Conservation (phyloP, 2,329 filamentous ascomycete species). For the Trichoderma pleuroti region DNA sequence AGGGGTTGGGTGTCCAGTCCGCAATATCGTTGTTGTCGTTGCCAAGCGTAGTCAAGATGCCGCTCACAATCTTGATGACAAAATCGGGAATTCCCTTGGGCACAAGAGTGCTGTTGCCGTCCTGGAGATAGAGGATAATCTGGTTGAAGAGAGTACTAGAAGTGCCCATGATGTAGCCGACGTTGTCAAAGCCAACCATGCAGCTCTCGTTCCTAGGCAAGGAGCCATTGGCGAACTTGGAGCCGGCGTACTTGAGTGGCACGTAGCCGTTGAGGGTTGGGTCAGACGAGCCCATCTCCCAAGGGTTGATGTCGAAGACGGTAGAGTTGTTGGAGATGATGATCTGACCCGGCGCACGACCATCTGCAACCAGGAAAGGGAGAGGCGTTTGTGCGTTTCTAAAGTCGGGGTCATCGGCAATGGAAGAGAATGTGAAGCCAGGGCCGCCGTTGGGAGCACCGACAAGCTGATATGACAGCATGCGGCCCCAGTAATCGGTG, state of each 20-base stretch:
- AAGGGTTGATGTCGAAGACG: slow-evolving; percentile 63
- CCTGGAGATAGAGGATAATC: slow-evolving; percentile 64
- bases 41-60: slow-evolving; percentile 55
- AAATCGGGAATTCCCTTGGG: slow-evolving; percentile 48
- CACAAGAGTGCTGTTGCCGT: slow-evolving; percentile 39
- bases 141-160: slow-evolving; percentile 77
- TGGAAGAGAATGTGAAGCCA: slow-evolving; percentile 76
- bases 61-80: slow-evolving; percentile 43
- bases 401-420: slow-evolving; percentile 44
- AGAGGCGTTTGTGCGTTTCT: slow-evolving; percentile 42
- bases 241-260: slow-evolving; percentile 57
- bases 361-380: slow-evolving; percentile 49
- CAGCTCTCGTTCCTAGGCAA: slow-evolving; percentile 44
- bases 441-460: slow-evolving; percentile 72
- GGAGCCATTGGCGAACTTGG: slow-evolving; percentile 51
- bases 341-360: slow-evolving; percentile 42
- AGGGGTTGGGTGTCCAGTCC: slow-evolving; percentile 61
- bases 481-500: slow-evolving; percentile 87
- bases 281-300: slow-evolving; percentile 64
- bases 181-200: slow-evolving; percentile 69
- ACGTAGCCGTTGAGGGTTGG: slow-evolving; percentile 57
- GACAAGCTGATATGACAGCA: slow-evolving; percentile 81
- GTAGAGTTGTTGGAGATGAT: slow-evolving; percentile 54
- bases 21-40: slow-evolving; percentile 69
- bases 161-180: slow-evolving; percentile 77